phyloP scores from a whole-genome alignment of 371 early-diverging fungal genomes.

The Smittium culicis region DNA sequence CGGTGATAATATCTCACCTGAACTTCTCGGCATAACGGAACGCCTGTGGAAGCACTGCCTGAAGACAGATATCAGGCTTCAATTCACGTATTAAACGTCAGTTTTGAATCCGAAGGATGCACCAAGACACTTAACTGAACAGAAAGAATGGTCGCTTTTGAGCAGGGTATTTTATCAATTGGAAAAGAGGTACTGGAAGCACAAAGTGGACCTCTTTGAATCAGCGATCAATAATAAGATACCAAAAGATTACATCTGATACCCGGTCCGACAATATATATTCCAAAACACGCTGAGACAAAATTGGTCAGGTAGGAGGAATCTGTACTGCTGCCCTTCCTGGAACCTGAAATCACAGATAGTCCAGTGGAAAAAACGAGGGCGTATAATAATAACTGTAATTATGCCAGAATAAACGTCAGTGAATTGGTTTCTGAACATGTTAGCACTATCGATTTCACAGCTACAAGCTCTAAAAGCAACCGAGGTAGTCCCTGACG shows the following conservation, averaged over 20 bases:
- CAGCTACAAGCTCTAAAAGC: background rate
- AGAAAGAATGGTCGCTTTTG: background rate
- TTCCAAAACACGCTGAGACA: background rate
- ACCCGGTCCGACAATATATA: background rate
- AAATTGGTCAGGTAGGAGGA: too few species aligned
- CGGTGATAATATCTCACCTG: background rate
- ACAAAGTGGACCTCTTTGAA: background rate
- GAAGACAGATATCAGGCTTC: background rate
- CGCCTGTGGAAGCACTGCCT: conserved; percentile 4
- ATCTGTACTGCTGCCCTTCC: too few species aligned
- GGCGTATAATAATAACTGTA: background rate
- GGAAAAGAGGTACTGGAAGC: background rate
- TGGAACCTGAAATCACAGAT: background rate
- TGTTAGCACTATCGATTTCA: background rate
- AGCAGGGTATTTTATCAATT: background rate
- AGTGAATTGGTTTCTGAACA: background rate
- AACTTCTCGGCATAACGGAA: conserved; percentile 1
- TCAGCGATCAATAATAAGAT: background rate
- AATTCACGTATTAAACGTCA: background rate
- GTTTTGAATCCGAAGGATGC: background rate
- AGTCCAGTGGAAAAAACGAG: background rate
- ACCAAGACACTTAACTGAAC: background rate
- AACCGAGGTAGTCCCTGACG: background rate
- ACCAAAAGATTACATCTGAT: background rate
- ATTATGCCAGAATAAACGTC: background rate